Base-by-base conservation (phyloP, 106 monocot genomes). In the Allium sativum region DNA sequence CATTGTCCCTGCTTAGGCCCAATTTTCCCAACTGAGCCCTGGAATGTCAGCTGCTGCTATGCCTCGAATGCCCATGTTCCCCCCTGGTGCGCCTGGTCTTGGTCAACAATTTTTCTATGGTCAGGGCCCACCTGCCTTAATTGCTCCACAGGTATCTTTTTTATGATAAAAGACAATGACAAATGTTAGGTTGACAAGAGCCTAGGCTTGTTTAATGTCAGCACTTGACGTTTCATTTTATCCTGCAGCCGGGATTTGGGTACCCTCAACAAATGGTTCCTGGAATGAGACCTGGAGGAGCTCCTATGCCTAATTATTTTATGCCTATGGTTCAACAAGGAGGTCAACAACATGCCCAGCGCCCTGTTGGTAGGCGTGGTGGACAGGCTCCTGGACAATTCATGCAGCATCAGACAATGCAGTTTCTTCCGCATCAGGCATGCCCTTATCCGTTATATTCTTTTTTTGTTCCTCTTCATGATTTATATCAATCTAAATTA, bases 41-140 rank as follows among this genome's bases (percentile, higher is more conserved):
- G 82, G 84, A 50, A 21, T 66, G 19, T 73, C 85, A 70, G 70
- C 71, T 59, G 70, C 85, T 51, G 45, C 88, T 65, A 67, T 76
- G 59, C 89, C 89, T 65, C 83, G 89, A 14, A 64, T 93, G 77
- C 85, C 89, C 47, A 74, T 93, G 77, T 88, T 74, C 71, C 79
- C 93, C n/a, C 83, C 85, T 21, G 89, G 93, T 70, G 80, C 73
- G 55, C 89, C 82, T 56, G 85, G 79, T 45, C 22, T 93, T 65
- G 84, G 79, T 11, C 88, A 88, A 42, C 93, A 86, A 21, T 59
- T 93, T 18, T 93, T 93, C 56, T 93, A 89, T 78, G 93, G 89
- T 40, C 93, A 93, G 72, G 77, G 72, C 10, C 93, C 89, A 57
- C 85, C 93, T 53, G 55, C 82, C 17, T 67, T 93, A 54, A 81